phyloP scores from a whole-genome alignment of 2,329 filamentous ascomycete species.

The Dendryphion nanum region DNA sequence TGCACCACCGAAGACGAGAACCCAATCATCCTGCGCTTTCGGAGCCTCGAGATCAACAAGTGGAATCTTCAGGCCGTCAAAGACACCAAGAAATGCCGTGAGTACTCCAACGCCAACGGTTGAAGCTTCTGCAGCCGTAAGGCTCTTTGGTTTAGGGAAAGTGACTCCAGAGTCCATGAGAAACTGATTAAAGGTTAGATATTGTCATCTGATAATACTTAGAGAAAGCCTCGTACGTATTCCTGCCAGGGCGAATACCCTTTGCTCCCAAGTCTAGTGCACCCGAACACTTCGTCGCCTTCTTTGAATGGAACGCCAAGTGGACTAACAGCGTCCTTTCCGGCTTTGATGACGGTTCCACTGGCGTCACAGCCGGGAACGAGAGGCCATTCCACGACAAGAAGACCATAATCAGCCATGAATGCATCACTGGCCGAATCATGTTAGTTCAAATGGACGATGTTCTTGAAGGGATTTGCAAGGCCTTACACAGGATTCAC shows the following conservation, averaged over 20 bases:
- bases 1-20: slow-evolving; percentile 32
- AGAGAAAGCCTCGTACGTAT: slow-evolving; percentile 15
- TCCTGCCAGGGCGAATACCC: slow-evolving; percentile 26
- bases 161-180: slow-evolving; percentile 30
- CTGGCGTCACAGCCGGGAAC: slow-evolving; percentile 27
- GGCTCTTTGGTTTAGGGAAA: slow-evolving; percentile 27
- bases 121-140: slow-evolving; percentile 26
- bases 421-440: slow-evolving; percentile 15
- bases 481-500: slow-evolving; percentile 32
- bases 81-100: slow-evolving; percentile 14
- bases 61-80: slow-evolving; percentile 9
- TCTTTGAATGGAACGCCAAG: slow-evolving; percentile 21
- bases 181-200: slow-evolving; percentile 13
- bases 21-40: slow-evolving; percentile 26
- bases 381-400: slow-evolving; percentile 31
- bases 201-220: background rate
- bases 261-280: slow-evolving; percentile 24
- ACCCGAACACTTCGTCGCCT: slow-evolving; percentile 32
- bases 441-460: background rate
- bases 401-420: slow-evolving; percentile 22
- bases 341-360: slow-evolving; percentile 29
- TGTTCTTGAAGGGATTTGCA: background rate
- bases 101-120: slow-evolving; percentile 23
- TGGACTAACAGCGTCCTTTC: slow-evolving; percentile 19
- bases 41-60: slow-evolving; percentile 11